Conservation (phyloP, 148 eudicot genomes). For the Dysphania ambrosioides region DNA sequence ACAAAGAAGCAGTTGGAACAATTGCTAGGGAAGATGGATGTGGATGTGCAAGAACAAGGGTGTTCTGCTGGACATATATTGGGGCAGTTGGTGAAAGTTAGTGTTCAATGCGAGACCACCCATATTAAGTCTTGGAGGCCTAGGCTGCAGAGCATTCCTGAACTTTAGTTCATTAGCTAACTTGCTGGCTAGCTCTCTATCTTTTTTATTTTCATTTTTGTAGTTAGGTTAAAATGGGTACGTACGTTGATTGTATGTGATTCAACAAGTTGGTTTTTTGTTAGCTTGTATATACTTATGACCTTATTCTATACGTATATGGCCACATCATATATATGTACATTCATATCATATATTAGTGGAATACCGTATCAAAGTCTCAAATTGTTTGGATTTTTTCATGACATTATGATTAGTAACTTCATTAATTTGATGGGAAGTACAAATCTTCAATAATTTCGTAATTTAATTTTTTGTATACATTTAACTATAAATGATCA, state of each 20-base stretch:
- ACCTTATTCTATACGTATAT: background rate
- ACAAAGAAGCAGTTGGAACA: constrained; percentile 45
- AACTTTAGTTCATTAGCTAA: constrained; percentile 9
- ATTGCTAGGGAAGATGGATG: constrained; percentile 20
- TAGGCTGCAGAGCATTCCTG: constrained; percentile 50
- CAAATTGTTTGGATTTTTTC: no score
- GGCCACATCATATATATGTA: no score
- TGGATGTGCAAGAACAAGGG: constrained; percentile 6
- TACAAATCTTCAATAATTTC: no score
- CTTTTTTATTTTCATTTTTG: background rate
- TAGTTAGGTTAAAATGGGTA: no score
- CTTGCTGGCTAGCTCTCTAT: background rate
- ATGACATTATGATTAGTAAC: no score
- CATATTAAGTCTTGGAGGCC: constrained; percentile 54
- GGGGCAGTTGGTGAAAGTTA: constrained; percentile 33
- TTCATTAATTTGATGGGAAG: no score
- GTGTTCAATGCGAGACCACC: constrained; percentile 30
- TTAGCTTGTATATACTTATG: background rate
- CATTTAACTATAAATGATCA: no score
- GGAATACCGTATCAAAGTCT: background rate
- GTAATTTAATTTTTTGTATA: no score
- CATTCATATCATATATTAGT: no score
- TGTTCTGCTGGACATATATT: constrained; percentile 38
- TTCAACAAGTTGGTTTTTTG: background rate
- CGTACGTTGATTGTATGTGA: background rate